Evolutionary conservation across 2,329 filamentous ascomycete genomes (phyloP).

Genomic region (Aschersonia sp.): DNA sequence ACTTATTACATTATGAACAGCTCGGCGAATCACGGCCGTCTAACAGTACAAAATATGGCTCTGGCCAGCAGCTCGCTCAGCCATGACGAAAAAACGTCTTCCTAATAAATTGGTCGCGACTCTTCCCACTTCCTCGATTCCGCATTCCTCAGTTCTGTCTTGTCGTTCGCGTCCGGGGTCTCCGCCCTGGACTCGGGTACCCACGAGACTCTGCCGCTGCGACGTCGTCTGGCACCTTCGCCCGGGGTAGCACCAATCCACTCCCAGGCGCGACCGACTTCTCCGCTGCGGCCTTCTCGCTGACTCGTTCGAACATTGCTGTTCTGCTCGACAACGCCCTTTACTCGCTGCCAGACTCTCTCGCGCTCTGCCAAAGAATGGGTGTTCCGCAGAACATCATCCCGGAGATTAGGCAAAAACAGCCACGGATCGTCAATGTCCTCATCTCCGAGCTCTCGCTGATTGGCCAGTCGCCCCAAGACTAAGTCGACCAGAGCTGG

Average conservation of each 20-base stretch:
- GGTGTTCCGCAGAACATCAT: conserved; percentile 76
- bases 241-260: conserved; percentile 48
- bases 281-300: conserved; percentile 51
- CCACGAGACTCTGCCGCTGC: conserved; percentile 37
- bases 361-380: conserved; percentile 66
- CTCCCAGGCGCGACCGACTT: conserved; percentile 54
- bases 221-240: conserved; percentile 28
- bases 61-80: neutral
- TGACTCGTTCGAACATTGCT: conserved; percentile 72
- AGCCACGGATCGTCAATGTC: conserved; percentile 62
- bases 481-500: conserved; percentile 75
- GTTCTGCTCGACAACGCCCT: conserved; percentile 79
- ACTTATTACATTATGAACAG: no score
- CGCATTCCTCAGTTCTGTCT: conserved; percentile 15
- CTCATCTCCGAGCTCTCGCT: conserved; percentile 67
- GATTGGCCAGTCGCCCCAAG: conserved; percentile 65
- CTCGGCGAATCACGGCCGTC: no score
- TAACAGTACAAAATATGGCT: neutral
- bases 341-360: conserved; percentile 71
- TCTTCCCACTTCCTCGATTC: conserved; percentile 26
- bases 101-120: conserved; percentile 21
- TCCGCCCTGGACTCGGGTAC: conserved; percentile 24
- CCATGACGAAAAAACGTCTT: neutral
- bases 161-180: conserved; percentile 10
- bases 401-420: conserved; percentile 75